These are phyloP conservation scores for Ophiognomonia clavigignenti-juglandacearum DNA, from an alignment of 2,329 filamentous ascomycete species.

Conservation along the genomic window DNA sequence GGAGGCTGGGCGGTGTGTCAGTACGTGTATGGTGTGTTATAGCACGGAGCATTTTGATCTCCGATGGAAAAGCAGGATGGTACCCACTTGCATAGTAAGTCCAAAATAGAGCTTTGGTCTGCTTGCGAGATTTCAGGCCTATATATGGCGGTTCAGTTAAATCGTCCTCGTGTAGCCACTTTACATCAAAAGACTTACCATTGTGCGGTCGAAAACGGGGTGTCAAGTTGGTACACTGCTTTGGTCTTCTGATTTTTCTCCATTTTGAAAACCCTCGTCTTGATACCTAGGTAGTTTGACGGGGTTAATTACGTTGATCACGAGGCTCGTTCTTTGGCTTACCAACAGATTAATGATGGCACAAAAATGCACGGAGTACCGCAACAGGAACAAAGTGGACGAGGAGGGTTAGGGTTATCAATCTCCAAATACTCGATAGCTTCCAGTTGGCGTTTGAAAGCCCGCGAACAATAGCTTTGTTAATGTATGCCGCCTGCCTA, in stretches of 20 bases:
- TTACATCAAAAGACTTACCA: constrained; percentile 42
- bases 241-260: constrained; percentile 55
- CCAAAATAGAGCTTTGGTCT: constrained; percentile 60
- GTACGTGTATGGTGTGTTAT: background rate
- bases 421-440: too few relatives aligned
- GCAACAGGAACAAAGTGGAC: too few relatives aligned
- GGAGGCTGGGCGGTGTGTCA: constrained; percentile 39
- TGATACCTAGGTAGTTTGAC: too few relatives aligned
- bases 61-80: constrained; percentile 4
- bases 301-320: too few relatives aligned
- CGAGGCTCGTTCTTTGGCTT: too few relatives aligned
- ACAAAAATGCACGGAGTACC: too few relatives aligned
- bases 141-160: background rate
- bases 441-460: too few relatives aligned
- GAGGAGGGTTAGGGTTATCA: too few relatives aligned
- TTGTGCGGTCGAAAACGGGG: constrained; percentile 54
- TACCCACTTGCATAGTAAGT: constrained; percentile 62
- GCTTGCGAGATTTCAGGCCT: constrained; percentile 58
- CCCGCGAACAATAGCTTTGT: too few relatives aligned
- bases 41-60: background rate
- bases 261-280: too few relatives aligned
- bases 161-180: background rate
- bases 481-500: too few relatives aligned
- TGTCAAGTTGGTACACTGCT: constrained; percentile 59
- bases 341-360: too few relatives aligned